Evolutionary conservation across 2,329 filamentous ascomycete species (phyloP), one percentile per base, ranked within the genome.

Genomic region (Diplodia intermedia): DNA sequence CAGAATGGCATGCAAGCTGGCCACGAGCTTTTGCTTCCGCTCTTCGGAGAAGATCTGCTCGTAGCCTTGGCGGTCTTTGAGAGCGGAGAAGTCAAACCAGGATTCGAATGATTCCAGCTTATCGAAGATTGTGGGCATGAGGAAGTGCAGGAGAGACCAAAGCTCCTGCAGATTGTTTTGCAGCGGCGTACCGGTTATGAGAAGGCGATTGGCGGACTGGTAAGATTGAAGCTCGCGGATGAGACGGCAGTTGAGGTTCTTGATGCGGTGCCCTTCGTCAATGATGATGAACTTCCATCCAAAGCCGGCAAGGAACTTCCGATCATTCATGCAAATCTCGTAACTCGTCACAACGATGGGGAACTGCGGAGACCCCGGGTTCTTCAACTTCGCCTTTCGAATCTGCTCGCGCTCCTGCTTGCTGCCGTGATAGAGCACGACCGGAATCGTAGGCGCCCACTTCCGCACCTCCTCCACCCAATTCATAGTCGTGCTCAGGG

Each of bases 241-340:
- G 0, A 99, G 84, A 68, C 92, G 91, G 36, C 94, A 96, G 61
- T 98, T 94, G 70, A 97, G 90, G 71, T 99, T 99, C 82, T 99
- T 99, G 85, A 99, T 89, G 1, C 95, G 90, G 76, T 99, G 95
- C 0, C 95, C 95, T 80, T 99, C 95, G 72, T 99, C 94, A 70
- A 99, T 97, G 72, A 99, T 95, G 74, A 99, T 97, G 73, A 97
- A 97, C 66, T 96, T 93, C 95, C 95, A 99, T 43, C 93, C 90
- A 68, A 97, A 94, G 68, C 91, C 90, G 0, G 89, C 89, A 5
- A 99, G 82, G 43, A 90, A 90, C 65, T 93, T 90, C 47, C 92
- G 89, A 76, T 99, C 95, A 73, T 93, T 90, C 80, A 99, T 90
- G 66, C 96, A 94, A 76, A 99, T 97, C 76, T 99, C 95, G 73